Base-by-base conservation (phyloP, 2,329 filamentous ascomycete genomes). In the Phialophora expanda region DNA sequence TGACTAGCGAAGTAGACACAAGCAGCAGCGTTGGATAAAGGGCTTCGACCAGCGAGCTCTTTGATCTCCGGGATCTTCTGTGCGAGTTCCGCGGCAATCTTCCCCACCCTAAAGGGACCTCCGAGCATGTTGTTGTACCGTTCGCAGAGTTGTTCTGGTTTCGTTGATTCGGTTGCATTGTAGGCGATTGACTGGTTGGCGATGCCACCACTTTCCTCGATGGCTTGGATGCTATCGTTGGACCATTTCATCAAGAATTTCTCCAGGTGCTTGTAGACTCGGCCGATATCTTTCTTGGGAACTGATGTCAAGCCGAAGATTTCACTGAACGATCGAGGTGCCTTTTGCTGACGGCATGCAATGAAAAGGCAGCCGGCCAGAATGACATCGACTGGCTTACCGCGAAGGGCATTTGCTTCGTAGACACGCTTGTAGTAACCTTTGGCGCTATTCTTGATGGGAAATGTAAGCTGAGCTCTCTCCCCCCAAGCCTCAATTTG, bases 351-450 rank as follows among this genome's bases (percentile, higher is more conserved):
- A 53, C 95, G 92, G 77, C 94, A 98, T 48, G 95, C 93, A 73
- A 99, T 94, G 83, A 99, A 98, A 78, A 99, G 95, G 80, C 93
- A 97, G 6, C 93, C 93, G 4, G 95, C 95, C 71, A 98, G 94
- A 72, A 99, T 90, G 63, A 92, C 91, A 73, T 98, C 94, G 75
- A 93, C 90, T 0, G 91, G 90, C 80, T 99, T 99, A 76, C 93
- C 93, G 81, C 97, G 97, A 85, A 98, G 93, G 63, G 93, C 86
- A 77, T 94, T 94, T 75, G 90, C 89, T 79, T 99, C 95, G 73
- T 97, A 93, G 26, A 94, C 91, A 64, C 95, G 86, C 82, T 97
- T 98, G 86, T 90, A 99, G 70, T 98, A 89, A 77, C 96, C 91
- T 82, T 97, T 97, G 68, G 95, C 93, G 1, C 90, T 91, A 75